Evolutionary conservation across 192 early-diverging fungal genomes (phyloP).

Genomic region (Dissophora globulifera): DNA sequence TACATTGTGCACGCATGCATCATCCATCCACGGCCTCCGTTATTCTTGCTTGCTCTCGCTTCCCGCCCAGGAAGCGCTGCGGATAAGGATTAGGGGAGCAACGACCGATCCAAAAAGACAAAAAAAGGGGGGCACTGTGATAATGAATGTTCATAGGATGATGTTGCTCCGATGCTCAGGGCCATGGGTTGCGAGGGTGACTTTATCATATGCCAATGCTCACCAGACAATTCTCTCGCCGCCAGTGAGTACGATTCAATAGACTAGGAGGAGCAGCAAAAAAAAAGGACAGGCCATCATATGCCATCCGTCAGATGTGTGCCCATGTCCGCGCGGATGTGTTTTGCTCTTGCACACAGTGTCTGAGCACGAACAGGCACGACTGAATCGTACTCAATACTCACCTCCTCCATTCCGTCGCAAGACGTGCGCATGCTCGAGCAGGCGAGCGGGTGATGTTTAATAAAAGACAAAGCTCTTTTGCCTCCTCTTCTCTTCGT

Average conservation of each 20-base stretch:
- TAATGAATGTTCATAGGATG: not conserved
- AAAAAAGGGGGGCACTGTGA: constrained; percentile 6
- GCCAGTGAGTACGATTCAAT: constrained; percentile 4
- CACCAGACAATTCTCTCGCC: constrained; percentile 16
- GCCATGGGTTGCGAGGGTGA: constrained; percentile 29
- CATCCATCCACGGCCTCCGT: too few relatives aligned
- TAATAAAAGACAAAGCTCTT: not conserved
- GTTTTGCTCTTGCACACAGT: too few relatives aligned
- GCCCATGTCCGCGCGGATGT: too few relatives aligned
- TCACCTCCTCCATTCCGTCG: too few relatives aligned
- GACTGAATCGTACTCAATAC: too few relatives aligned
- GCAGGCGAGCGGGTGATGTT: not conserved
- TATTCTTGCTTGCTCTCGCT: too few relatives aligned
- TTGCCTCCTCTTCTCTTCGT: not conserved
- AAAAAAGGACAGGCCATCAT: not conserved
- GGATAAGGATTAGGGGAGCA: not conserved
- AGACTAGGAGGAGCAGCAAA: not conserved
- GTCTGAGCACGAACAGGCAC: too few relatives aligned
- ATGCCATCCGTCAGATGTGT: not conserved
- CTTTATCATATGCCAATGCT: constrained; percentile 48
- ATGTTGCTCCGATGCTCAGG: not conserved
- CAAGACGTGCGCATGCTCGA: too few relatives aligned
- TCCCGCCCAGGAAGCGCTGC: too few relatives aligned
- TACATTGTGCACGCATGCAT: too few relatives aligned
- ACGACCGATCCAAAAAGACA: too few relatives aligned